Conservation (phyloP, 2,329 filamentous ascomycete species). For the Cryphonectria radicalis region DNA sequence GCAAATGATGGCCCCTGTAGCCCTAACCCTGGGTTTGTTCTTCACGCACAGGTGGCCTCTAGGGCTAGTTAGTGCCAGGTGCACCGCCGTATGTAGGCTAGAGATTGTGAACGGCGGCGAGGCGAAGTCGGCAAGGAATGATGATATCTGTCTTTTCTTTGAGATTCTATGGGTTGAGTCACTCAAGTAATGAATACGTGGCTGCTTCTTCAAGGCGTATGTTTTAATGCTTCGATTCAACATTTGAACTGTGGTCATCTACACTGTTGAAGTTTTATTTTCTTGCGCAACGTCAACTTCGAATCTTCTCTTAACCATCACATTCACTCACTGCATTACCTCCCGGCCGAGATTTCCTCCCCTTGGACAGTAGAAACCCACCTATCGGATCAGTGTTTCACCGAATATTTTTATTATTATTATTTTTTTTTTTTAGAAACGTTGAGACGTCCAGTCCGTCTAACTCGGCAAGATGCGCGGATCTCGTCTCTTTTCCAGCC, state of each 20-base stretch:
- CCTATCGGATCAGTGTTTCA: not conserved
- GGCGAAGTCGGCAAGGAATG: slow-evolving; percentile 1
- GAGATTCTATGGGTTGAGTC: slow-evolving; percentile 34
- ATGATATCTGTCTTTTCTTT: slow-evolving; percentile 38
- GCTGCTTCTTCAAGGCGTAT: not conserved
- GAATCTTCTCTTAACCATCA: not conserved
- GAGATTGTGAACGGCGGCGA: not conserved
- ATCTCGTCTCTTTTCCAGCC: not conserved
- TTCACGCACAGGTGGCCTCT: not conserved
- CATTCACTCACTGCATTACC: not conserved
- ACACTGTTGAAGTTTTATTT: not conserved
- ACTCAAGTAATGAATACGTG: slow-evolving; percentile 27
- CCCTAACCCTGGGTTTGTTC: not conserved
- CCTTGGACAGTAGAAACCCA: not conserved
- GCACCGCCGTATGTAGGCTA: not conserved
- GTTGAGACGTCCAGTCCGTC: not conserved
- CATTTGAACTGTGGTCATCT: not conserved
- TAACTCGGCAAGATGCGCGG: slow-evolving; percentile 10
- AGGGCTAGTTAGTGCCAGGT: not conserved
- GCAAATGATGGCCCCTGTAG: not conserved
- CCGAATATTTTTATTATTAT: too few species aligned
- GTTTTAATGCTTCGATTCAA: not conserved
- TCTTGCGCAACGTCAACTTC: not conserved
- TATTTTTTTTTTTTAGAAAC: not conserved
- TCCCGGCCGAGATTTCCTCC: not conserved